phyloP scores from a whole-genome alignment of 2,329 filamentous ascomycete species.

The Fusarium pseudonygamai region DNA sequence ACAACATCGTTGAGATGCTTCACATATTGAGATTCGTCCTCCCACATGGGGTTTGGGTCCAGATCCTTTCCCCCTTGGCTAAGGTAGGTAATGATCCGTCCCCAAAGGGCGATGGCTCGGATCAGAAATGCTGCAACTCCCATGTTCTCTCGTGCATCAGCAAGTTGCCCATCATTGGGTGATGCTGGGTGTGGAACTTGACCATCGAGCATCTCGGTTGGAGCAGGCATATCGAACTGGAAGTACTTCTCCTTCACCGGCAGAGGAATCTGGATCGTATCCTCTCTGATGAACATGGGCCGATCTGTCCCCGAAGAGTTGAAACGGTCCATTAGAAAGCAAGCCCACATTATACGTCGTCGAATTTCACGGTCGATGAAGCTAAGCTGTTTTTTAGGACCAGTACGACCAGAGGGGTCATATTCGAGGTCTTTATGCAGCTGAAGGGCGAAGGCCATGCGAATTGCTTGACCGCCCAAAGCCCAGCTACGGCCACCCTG shows the following conservation, averaged over 20 bases:
- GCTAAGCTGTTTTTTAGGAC: conserved; percentile 73
- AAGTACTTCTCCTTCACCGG: conserved; percentile 92
- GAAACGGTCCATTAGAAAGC: conserved; percentile 96
- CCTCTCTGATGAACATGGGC: conserved; percentile 90
- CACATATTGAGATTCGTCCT: conserved; percentile 78
- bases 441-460: conserved; percentile 96
- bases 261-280: conserved; percentile 87
- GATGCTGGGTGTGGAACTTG: conserved; percentile 70
- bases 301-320: conserved; percentile 95
- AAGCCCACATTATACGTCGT: conserved; percentile 96
- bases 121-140: conserved; percentile 93
- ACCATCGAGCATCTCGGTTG: conserved; percentile 85
- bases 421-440: conserved; percentile 90
- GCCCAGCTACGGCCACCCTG: conserved; percentile 97
- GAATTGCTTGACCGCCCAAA: conserved; percentile 90
- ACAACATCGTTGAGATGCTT: conserved; percentile 76
- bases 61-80: conserved; percentile 88
- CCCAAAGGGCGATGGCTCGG: conserved; percentile 86
- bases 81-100: conserved; percentile 86
- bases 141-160: conserved; percentile 83
- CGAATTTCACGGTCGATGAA: conserved; percentile 95
- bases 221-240: conserved; percentile 87
- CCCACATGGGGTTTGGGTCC: conserved; percentile 83
- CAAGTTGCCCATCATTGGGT: conserved; percentile 70
- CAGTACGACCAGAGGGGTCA: conserved; percentile 74